phyloP scores from a whole-genome alignment of 345 rosid species.

The Diplotaxis tenuifolia region DNA sequence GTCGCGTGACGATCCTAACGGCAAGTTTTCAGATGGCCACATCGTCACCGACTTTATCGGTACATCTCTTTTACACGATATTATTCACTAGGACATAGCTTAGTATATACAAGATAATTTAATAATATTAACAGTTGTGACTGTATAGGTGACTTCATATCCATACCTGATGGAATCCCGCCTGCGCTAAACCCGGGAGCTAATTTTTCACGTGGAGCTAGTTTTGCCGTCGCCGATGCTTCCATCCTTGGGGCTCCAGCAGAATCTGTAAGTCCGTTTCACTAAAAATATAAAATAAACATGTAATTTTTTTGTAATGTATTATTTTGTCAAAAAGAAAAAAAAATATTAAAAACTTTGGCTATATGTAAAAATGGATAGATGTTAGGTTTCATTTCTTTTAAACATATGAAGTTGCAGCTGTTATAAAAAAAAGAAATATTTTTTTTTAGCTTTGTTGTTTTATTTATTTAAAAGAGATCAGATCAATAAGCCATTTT shows the following conservation, averaged over 20 bases:
- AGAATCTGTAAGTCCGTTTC: slow-evolving; percentile 20
- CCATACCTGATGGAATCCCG: slow-evolving; percentile 26
- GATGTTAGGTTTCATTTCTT: not conserved
- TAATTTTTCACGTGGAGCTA: no score
- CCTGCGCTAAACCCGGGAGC: slow-evolving; percentile 14
- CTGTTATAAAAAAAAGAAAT: no score
- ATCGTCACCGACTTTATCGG: slow-evolving; percentile 42
- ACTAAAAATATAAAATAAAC: not conserved
- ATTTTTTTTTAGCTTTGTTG: no score
- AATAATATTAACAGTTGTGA: no score
- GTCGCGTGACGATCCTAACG: slow-evolving; percentile 32
- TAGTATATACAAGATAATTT: no score
- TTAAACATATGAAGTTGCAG: no score
- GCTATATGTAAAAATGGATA: not conserved
- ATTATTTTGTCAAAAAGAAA: not conserved
- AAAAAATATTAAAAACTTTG: not conserved
- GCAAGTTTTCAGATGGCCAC: slow-evolving; percentile 39
- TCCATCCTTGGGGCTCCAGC: slow-evolving; percentile 13
- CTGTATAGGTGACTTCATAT: slow-evolving; percentile 23
- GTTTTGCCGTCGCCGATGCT: no score
- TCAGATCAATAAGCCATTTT: no score
- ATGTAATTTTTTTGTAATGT: not conserved
- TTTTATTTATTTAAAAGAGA: not conserved
- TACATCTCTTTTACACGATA: not conserved
- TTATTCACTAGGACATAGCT: no score